Evolutionary conservation across 2,329 filamentous ascomycete species (phyloP).

Genomic region (Sclerotiophoma versabilis): DNA sequence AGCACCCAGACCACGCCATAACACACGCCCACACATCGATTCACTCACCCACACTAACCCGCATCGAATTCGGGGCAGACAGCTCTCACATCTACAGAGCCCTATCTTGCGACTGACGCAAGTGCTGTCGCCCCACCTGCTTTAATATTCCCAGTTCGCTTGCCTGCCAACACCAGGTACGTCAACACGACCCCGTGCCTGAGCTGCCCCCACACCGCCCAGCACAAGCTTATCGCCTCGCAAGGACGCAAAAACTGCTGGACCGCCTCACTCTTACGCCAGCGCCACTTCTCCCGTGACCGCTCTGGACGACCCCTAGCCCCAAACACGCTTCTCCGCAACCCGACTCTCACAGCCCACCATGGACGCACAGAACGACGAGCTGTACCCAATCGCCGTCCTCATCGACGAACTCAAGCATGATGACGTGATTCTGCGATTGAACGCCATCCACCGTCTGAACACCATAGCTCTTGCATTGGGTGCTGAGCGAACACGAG

Average conservation of each 20-base stretch:
- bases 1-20: slow-evolving; percentile 25
- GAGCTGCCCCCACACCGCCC: slow-evolving; percentile 29
- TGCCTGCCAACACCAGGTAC: slow-evolving; percentile 44
- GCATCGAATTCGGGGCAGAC: slow-evolving; percentile 21
- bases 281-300: slow-evolving; percentile 15
- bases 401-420: slow-evolving; percentile 99
- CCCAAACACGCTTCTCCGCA: slow-evolving; percentile 26
- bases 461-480: slow-evolving; percentile 97
- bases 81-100: slow-evolving; percentile 18
- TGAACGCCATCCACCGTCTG: slow-evolving; percentile 97
- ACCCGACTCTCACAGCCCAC: slow-evolving; percentile 32
- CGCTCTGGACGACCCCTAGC: slow-evolving; percentile 30
- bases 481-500: slow-evolving; percentile 93
- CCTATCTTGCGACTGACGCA: slow-evolving; percentile 14
- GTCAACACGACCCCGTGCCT: slow-evolving; percentile 43
- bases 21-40: slow-evolving; percentile 30
- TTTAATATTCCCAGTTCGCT: slow-evolving; percentile 33
- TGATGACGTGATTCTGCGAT: slow-evolving; percentile 95
- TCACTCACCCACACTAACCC: slow-evolving; percentile 18
- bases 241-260: slow-evolving; percentile 1
- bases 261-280: slow-evolving; percentile 21
- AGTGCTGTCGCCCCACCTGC: slow-evolving; percentile 23
- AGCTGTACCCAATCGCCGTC: slow-evolving; percentile 99
- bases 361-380: slow-evolving; percentile 97
- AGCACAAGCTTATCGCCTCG: slow-evolving; percentile 33